phyloP scores from a whole-genome alignment of 176 grass and related monocot genomes.

The Bothriochloa decipiens region DNA sequence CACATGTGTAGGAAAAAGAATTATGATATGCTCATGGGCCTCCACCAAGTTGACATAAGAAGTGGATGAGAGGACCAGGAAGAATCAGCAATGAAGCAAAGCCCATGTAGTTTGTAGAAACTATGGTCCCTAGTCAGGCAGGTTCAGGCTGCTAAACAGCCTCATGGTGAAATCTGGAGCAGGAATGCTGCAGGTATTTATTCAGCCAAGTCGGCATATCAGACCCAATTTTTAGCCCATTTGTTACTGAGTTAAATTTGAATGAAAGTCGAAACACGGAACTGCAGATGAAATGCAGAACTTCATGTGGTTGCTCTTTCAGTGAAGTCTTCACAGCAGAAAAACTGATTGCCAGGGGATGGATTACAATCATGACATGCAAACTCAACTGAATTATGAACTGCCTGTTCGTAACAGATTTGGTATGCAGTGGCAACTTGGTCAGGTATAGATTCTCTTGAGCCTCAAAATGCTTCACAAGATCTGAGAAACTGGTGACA shows the following conservation, averaged over 20 bases:
- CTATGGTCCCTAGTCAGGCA: not conserved
- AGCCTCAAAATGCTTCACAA: not conserved
- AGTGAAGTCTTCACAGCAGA: not conserved
- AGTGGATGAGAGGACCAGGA: not conserved
- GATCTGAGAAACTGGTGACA: not conserved
- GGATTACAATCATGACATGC: not conserved
- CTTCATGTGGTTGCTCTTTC: constrained; percentile 7
- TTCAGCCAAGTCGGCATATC: not conserved
- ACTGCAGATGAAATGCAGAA: not conserved
- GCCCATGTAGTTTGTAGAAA: not conserved
- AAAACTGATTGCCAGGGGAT: not conserved
- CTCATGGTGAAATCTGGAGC: too few species aligned
- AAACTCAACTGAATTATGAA: not conserved
- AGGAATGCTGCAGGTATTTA: too few species aligned
- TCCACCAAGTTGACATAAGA: not conserved
- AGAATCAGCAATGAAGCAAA: not conserved
- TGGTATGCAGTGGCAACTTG: not conserved
- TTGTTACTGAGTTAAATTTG: not conserved
- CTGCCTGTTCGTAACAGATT: not conserved
- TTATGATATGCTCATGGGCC: constrained; percentile 41
- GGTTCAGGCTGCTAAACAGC: not conserved
- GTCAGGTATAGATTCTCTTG: not conserved
- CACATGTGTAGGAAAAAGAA: constrained; percentile 29
- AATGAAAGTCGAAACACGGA: not conserved
- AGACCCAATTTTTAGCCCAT: not conserved